Conservation (phyloP, 2,329 filamentous ascomycete species). For the Keithomyces neogunnii region DNA sequence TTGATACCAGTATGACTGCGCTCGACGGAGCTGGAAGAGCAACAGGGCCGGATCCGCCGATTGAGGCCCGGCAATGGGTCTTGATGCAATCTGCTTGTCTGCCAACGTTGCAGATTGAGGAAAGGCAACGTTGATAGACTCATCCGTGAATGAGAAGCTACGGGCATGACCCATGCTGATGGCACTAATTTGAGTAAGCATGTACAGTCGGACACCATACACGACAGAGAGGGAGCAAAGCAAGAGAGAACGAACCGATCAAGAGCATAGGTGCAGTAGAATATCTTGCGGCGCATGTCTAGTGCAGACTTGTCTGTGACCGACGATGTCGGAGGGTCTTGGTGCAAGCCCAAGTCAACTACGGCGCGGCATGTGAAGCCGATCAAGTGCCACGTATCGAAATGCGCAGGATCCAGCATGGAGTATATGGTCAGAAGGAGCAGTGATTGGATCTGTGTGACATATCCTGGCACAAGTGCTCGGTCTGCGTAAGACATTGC, state of each 20-base stretch:
- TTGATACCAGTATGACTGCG: conserved; percentile 87
- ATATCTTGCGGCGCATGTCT: conserved; percentile 73
- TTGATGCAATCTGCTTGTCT: conserved; percentile 31
- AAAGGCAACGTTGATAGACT: conserved; percentile 73
- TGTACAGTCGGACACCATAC: not conserved
- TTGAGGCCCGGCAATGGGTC: conserved; percentile 35
- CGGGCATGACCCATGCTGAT: conserved; percentile 83
- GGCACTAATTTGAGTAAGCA: conserved; percentile 42
- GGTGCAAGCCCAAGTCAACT: conserved; percentile 85
- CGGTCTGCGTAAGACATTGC: conserved; percentile 73
- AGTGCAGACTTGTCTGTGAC: conserved; percentile 59
- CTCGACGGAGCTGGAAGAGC: conserved; percentile 73
- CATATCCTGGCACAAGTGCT: conserved; percentile 77
- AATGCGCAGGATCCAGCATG: conserved; percentile 81
- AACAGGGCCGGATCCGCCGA: conserved; percentile 63
- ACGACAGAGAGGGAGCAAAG: not conserved
- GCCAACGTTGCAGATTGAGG: conserved; percentile 45
- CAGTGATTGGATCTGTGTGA: conserved; percentile 79
- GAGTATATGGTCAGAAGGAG: conserved; percentile 82
- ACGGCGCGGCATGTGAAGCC: conserved; percentile 83
- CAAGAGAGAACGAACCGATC: conserved; percentile 54
- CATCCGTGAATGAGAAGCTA: conserved; percentile 90
- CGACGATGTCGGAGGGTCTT: conserved; percentile 71
- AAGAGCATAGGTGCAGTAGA: conserved; percentile 83
- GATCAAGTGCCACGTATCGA: conserved; percentile 89